Evolutionary conservation across 306 rosid genomes (phyloP).

Genomic region (Quercus engelmannii): DNA sequence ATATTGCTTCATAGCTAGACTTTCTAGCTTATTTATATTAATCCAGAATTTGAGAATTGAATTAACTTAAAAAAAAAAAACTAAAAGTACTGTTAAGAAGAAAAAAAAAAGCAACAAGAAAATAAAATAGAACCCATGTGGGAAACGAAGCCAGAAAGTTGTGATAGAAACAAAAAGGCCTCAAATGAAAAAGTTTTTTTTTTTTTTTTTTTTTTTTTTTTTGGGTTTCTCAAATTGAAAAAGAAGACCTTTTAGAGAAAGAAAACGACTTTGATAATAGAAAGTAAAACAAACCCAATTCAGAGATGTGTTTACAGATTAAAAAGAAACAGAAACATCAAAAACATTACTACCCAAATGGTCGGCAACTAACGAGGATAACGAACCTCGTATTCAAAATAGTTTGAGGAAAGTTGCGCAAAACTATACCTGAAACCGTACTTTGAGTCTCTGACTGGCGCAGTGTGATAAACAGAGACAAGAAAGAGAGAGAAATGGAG

Average conservation of each 20-base stretch:
- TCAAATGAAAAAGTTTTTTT: not conserved
- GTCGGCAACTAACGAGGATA: not conserved
- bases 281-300: conserved; percentile 3
- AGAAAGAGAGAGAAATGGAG: not conserved
- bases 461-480: not conserved
- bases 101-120: conserved; percentile 15
- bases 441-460: not conserved
- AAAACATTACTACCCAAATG: too few relatives aligned
- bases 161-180: not conserved
- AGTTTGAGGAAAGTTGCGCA: not conserved
- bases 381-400: not conserved
- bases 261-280: not conserved
- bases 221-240: conserved; percentile 4
- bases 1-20: not conserved
- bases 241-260: conserved; percentile 9
- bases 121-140: conserved; percentile 22
- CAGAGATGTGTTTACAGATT: not conserved
- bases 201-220: too few relatives aligned
- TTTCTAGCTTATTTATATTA: not conserved
- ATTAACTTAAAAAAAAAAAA: not conserved
- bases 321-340: not conserved
- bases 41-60: not conserved
- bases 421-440: not conserved
- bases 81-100: not conserved
- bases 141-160: conserved; percentile 24